Evolutionary conservation across 139 green algal genomes (phyloP).

Genomic region (Pleodorina starrii): DNA sequence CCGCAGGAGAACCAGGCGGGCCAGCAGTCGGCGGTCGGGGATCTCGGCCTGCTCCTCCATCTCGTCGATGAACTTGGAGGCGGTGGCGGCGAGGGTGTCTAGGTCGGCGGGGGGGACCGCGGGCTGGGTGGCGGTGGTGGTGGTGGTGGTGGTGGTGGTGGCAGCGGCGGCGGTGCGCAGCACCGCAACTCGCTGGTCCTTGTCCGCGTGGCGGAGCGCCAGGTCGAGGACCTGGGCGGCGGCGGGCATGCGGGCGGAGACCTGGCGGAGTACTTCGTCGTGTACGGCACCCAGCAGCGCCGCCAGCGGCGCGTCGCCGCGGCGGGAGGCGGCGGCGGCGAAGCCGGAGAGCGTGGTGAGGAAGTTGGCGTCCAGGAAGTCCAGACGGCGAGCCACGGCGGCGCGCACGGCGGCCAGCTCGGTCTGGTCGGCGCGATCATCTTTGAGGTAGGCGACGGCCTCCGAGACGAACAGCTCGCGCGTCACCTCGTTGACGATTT

Average conservation of each 20-base stretch:
- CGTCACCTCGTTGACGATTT: slow-evolving; percentile 71
- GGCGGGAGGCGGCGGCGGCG: background rate
- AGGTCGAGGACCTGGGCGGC: slow-evolving; percentile 47
- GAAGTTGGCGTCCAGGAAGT: slow-evolving; percentile 75
- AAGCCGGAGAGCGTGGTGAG: slow-evolving; percentile 67
- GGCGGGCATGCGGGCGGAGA: background rate
- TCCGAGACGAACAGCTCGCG: slow-evolving; percentile 66
- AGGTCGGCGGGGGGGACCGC: slow-evolving; percentile 47
- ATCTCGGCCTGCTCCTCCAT: slow-evolving; percentile 72
- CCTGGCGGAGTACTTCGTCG: slow-evolving; percentile 63
- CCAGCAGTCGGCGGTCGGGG: slow-evolving; percentile 59
- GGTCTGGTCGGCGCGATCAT: slow-evolving; percentile 13
- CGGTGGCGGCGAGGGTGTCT: slow-evolving; percentile 59
- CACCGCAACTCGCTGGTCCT: slow-evolving; percentile 40
- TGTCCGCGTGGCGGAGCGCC: slow-evolving; percentile 38
- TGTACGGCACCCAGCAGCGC: slow-evolving; percentile 49
- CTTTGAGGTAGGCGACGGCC: slow-evolving; percentile 57
- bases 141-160: no score
- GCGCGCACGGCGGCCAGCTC: slow-evolving; percentile 52
- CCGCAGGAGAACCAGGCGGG: slow-evolving; percentile 63
- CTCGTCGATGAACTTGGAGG: slow-evolving; percentile 71
- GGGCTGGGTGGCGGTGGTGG: no score
- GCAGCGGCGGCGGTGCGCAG: slow-evolving; percentile 35
- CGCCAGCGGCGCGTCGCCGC: slow-evolving; percentile 34
- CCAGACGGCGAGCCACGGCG: slow-evolving; percentile 67